A percentile compares a stretch with the other conserved stretches of the same genome.
Evolutionary conservation across 2,329 filamentous ascomycete genomes (phyloP).

Genomic region (Aspergillus proliferans): DNA sequence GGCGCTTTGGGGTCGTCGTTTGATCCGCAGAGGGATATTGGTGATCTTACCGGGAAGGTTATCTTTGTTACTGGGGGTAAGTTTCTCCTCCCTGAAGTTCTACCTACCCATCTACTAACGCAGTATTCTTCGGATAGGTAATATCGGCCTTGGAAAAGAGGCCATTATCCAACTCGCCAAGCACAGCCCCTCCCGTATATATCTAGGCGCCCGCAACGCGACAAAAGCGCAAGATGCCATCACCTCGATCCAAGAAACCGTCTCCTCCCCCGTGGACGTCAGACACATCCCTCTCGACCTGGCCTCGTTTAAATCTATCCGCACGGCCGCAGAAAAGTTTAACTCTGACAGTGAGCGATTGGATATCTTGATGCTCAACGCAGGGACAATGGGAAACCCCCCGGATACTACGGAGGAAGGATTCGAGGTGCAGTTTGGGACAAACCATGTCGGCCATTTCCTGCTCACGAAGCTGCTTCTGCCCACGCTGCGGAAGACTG

Average conservation of each 20-base stretch:
- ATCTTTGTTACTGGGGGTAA: constrained; percentile 49
- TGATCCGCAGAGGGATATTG: constrained; percentile 41
- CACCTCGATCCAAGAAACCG: constrained; percentile 31
- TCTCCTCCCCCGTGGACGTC: constrained; percentile 33
- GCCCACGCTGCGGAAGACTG: constrained; percentile 34
- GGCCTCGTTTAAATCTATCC: constrained; percentile 45
- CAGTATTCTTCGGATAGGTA: constrained; percentile 27
- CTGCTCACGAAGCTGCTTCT: constrained; percentile 40
- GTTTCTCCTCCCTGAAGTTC: neutral
- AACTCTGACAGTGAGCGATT: constrained; percentile 35
- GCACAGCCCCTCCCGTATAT: constrained; percentile 49
- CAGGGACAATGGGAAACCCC: constrained; percentile 41
- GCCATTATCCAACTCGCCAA: constrained; percentile 44
- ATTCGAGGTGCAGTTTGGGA: constrained; percentile 42
- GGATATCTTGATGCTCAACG: constrained; percentile 43
- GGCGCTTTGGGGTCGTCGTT: constrained; percentile 32
- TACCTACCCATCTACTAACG: neutral
- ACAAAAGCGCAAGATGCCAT: constrained; percentile 41
- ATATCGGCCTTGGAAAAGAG: constrained; percentile 42
- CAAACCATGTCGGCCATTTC: constrained; percentile 44
- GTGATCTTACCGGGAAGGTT: constrained; percentile 43
- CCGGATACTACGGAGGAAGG: constrained; percentile 34
- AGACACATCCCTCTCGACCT: constrained; percentile 46
- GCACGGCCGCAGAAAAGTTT: constrained; percentile 39
- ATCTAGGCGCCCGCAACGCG: constrained; percentile 47